These are phyloP conservation scores for Amanita subjunquillea DNA, from an alignment of 768 basidiomycete genomes.

Conservation along the genomic window DNA sequence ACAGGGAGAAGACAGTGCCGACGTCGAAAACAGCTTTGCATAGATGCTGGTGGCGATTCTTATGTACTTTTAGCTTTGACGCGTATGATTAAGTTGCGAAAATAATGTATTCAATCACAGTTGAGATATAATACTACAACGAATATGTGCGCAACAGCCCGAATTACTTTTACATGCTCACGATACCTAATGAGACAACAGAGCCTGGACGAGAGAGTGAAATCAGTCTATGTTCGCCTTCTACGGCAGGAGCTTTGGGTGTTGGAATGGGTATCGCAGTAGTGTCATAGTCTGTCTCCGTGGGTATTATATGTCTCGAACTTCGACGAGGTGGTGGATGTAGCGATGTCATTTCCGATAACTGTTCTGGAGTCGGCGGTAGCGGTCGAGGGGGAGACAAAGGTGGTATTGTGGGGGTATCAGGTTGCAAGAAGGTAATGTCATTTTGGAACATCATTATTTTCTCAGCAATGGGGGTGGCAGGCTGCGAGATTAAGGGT, in stretches of 20 bases:
- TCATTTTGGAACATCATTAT: slow-evolving; percentile 43
- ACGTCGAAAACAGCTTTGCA: slow-evolving; percentile 91
- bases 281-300: slow-evolving; percentile 20
- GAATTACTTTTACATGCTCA: slow-evolving; percentile 23
- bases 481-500: slow-evolving; percentile 15
- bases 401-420: slow-evolving; percentile 33
- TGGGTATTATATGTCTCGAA: slow-evolving; percentile 34
- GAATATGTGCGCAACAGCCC: background rate
- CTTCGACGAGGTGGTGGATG: slow-evolving; percentile 57
- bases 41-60: slow-evolving; percentile 24
- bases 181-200: slow-evolving; percentile 41
- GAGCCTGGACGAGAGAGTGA: slow-evolving; percentile 41
- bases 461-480: slow-evolving; percentile 57
- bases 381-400: slow-evolving; percentile 20
- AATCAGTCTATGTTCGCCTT: slow-evolving; percentile 21
- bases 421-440: slow-evolving; percentile 50
- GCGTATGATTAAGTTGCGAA: background rate
- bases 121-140: slow-evolving; percentile 5
- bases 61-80: background rate
- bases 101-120: slow-evolving; percentile 1
- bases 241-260: slow-evolving; percentile 13
- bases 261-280: slow-evolving; percentile 9
- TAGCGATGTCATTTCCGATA: slow-evolving; percentile 27
- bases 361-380: slow-evolving; percentile 8
- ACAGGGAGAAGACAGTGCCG: slow-evolving; percentile 85